Evolutionary conservation across 2,329 filamentous ascomycete genomes (phyloP), one percentile per base, ranked within the genome.

Genomic region (Hirsutella rhossiliensis): DNA sequence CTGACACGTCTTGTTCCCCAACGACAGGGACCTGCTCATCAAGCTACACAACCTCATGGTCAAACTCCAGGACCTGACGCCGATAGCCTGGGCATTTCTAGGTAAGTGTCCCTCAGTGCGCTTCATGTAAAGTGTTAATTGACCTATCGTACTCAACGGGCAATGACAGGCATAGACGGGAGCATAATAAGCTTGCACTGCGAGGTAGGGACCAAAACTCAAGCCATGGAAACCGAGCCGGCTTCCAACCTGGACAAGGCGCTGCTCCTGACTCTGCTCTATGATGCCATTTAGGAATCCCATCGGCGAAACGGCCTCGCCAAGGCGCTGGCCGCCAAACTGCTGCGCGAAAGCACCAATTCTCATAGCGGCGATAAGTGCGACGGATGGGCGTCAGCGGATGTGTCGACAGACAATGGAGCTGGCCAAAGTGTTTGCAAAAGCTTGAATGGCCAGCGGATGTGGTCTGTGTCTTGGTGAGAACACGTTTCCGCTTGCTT

Each of bases 41-140:
- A 55, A 57, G 19, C 62, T 73, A 37, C 72, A 72, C 3, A 75
- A 66, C 48, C 56, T 67, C 32, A 63, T 67, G 2, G 60, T 79
- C 18, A 68, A 70, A 43, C 55, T 65, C 0, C 54, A 59, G 1
- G 66, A 72, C 17, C 68, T 65, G 1, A 69, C 62, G 1, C 68
- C 73, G 0, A 62, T 85, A 5, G 76, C 80, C 0, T 87, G 82
- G 82, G 74, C 72, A 0, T 83, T 86, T 42, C 55, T 77, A 5
- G 68, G 70, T 67, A 44, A 28, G 50, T 40, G 3, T 9, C 17
- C 15, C 28, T 30, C 11, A 17, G 11, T 7, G 2, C 23, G 23
- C 17, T 13, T n/a, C 36, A 15, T 15, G 11, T 4, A 13, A n/a
- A 20, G 17, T 3, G 30, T 5, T 7, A 32, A n/a, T 12, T 5